A percentile compares a stretch with the other conserved stretches of the same genome.
Evolutionary conservation across 2,329 filamentous ascomycete genomes (phyloP).

Genomic region (Colletotrichum sp.): DNA sequence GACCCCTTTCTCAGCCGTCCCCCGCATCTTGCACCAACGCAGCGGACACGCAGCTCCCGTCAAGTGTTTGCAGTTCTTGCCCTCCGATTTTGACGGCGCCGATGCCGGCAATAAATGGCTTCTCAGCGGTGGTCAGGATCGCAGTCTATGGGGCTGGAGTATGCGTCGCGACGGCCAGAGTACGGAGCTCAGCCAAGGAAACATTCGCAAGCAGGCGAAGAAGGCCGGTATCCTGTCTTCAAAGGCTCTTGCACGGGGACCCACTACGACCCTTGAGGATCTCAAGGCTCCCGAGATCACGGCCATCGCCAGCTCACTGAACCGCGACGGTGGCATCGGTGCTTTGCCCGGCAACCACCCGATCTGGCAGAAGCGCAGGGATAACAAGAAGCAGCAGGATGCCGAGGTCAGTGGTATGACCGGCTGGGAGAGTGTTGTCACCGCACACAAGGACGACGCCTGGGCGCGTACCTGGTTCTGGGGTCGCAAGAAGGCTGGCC

Average conservation of each 20-base stretch:
- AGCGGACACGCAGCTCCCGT: conserved; percentile 90
- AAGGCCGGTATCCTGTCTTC: conserved; percentile 77
- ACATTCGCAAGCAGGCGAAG: conserved; percentile 85
- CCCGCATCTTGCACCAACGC: conserved; percentile 82
- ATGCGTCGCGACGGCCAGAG: conserved; percentile 93
- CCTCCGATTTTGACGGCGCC: conserved; percentile 85
- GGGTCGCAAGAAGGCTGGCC: conserved; percentile 89
- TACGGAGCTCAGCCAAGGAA: conserved; percentile 89
- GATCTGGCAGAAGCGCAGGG: conserved; percentile 82
- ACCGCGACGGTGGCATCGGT: conserved; percentile 93
- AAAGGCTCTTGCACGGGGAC: conserved; percentile 60
- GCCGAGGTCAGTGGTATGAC: conserved; percentile 78
- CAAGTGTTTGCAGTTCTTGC: conserved; percentile 82
- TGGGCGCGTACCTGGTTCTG: conserved; percentile 97
- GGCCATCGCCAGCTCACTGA: conserved; percentile 87
- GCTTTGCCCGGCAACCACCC: conserved; percentile 77
- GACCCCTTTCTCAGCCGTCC: conserved; percentile 84
- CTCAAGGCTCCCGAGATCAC: conserved; percentile 93
- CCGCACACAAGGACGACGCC: conserved; percentile 84
- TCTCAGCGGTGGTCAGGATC: conserved; percentile 85
- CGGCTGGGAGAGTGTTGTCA: conserved; percentile 97
- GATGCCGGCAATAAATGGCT: conserved; percentile 94
- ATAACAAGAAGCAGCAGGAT: conserved; percentile 66
- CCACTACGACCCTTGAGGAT: conserved; percentile 70
- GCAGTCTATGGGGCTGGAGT: conserved; percentile 96